Base-by-base conservation (phyloP, 352 stramenopile genomes). In the Plasmopara viticola region DNA sequence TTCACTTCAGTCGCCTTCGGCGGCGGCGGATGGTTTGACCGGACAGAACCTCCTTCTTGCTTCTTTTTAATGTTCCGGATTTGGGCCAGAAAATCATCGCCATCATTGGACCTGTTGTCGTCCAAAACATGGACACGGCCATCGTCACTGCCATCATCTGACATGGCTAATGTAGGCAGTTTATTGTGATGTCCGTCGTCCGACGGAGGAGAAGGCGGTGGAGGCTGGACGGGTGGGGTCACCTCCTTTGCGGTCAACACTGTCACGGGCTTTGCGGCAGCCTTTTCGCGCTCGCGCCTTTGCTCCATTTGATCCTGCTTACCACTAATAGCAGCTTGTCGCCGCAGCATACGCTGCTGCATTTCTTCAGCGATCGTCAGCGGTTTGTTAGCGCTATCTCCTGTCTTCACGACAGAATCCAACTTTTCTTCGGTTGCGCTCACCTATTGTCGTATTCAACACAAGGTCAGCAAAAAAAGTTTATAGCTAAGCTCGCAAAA, bases 61-160 rank as follows among this genome's bases (percentile, higher is more conserved):
- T 94, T 91, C 56, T 78, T 77, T 62, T 88, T 87, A 43, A 94
- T 86, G 51, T 83, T 88, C 6, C 77, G 73, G 40, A 94, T 91
- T 49, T 90, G 78, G 29, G 80, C 64, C 42, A 91, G 48, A 53
- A 90, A 80, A 45, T 94, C 83, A 28, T 91, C 83, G 37, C 78
- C 80, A 28, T 89, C 80, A 45, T 82, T 86, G 5, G 78, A 94
- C 45, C 77, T 76, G 33, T 87, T 78, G 29, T 70, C 73, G 7
- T 72, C 70, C 0, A 66, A 70, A 35, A 72, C 66, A 10, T 57
- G 48, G 15, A 58, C 68, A n/a, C 43, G 64, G 2, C 51, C 64
- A 53, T 80, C 71, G 28, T 78, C 62, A 34, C 78, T 87, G 42
- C 80, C 84, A 45, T 92, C 82, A 29, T 94, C 84, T 9, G 84